These are phyloP conservation scores for Pythium phragmitis DNA, from an alignment of 352 stramenopile genomes.

Conservation along the genomic window DNA sequence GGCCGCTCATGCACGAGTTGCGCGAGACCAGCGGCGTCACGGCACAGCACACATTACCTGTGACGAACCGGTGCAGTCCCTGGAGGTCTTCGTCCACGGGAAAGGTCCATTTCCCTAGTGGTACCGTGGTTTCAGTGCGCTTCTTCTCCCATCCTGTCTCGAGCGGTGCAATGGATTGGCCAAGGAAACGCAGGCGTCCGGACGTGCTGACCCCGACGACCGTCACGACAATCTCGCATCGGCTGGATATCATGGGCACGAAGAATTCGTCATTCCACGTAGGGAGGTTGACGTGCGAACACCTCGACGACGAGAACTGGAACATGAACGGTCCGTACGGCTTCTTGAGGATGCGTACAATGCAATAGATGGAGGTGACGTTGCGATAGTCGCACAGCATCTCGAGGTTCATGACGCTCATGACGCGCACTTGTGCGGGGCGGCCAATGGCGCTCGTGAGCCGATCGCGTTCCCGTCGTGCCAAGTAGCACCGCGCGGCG, in stretches of 20 bases:
- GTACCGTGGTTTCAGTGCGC: slow-evolving; percentile 32
- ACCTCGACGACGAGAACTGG: slow-evolving; percentile 65
- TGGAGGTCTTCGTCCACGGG: slow-evolving; percentile 68
- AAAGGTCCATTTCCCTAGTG: slow-evolving; percentile 80
- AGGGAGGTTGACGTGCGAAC: slow-evolving; percentile 55
- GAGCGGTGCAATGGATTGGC: slow-evolving; percentile 57
- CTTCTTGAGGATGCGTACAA: slow-evolving; percentile 83
- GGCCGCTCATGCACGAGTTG: slow-evolving; percentile 67
- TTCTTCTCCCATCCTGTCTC: slow-evolving; percentile 64
- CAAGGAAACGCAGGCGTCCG: slow-evolving; percentile 58
- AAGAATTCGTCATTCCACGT: slow-evolving; percentile 71
- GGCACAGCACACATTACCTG: slow-evolving; percentile 52
- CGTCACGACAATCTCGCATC: slow-evolving; percentile 79
- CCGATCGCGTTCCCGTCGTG: slow-evolving; percentile 27
- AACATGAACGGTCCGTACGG: slow-evolving; percentile 88
- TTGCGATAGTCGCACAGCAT: slow-evolving; percentile 81
- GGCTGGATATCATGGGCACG: slow-evolving; percentile 77
- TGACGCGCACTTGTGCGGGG: slow-evolving; percentile 60
- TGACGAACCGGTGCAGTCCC: slow-evolving; percentile 65
- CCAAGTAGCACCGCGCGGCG: slow-evolving; percentile 36
- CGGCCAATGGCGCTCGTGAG: slow-evolving; percentile 50
- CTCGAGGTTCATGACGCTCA: slow-evolving; percentile 44
- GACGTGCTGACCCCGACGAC: slow-evolving; percentile 64
- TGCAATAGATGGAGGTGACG: slow-evolving; percentile 65
- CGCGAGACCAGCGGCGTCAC: slow-evolving; percentile 59